Percentiles rank a stretch among this genome's conserved stretches.
Conservation (phyloP, 371 early-diverging fungal species). For the Mucor sp. region DNA sequence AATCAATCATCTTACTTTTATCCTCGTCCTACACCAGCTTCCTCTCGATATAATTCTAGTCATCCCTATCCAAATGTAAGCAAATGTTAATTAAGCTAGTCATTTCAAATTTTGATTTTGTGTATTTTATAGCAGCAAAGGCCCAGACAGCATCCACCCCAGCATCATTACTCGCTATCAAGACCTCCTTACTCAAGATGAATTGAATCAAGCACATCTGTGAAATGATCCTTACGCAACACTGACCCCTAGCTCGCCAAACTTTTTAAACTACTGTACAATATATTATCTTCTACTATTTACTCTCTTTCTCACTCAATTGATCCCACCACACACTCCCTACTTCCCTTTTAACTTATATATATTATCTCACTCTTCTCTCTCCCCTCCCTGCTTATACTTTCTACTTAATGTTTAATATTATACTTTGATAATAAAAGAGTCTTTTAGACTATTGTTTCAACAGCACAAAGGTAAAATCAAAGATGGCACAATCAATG, state of each 20-base stretch:
- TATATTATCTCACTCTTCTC: not conserved
- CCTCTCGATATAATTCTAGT: slow-evolving; percentile 9
- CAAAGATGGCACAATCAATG: not conserved
- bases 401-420: slow-evolving; percentile 4
- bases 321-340: not conserved
- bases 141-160: slow-evolving; percentile 5
- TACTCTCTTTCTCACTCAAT: not conserved
- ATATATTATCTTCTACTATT: not conserved
- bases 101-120: not conserved
- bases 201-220: not conserved
- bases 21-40: slow-evolving; percentile 7
- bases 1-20: slow-evolving; percentile 6
- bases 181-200: slow-evolving; percentile 16
- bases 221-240: not conserved
- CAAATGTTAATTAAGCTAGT: not conserved
- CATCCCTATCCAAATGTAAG: slow-evolving; percentile 5
- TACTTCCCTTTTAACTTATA: not conserved
- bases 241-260: not conserved
- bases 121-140: slow-evolving; percentile 4
- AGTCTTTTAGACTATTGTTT: not conserved
- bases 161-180: slow-evolving; percentile 6
- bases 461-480: not conserved
- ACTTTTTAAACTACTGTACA: not conserved
- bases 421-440: not conserved
- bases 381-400: not conserved